phyloP scores from a whole-genome alignment of 2,329 filamentous ascomycete species.

The Thelonectria blattea region DNA sequence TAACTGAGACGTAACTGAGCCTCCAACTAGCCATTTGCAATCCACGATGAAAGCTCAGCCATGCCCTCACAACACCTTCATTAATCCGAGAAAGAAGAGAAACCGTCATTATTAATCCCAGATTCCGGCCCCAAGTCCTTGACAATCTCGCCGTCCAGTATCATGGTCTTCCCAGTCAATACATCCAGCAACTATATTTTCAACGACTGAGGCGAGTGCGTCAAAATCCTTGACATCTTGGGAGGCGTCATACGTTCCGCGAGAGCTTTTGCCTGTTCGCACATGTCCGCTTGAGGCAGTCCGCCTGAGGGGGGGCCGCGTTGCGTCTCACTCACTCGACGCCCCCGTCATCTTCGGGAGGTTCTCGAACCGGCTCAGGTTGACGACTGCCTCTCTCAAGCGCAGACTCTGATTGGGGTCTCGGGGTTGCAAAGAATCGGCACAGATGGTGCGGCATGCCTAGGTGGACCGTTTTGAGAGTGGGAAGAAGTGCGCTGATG shows the following conservation, averaged over 20 bases:
- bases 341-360: slow-evolving; percentile 18
- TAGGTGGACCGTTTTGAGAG: slow-evolving; percentile 26
- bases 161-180: slow-evolving; percentile 28
- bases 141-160: slow-evolving; percentile 25
- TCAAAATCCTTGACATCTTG: slow-evolving; percentile 26
- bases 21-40: too few relatives aligned
- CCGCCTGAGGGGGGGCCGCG: slow-evolving; percentile 7
- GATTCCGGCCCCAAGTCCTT: slow-evolving; percentile 23
- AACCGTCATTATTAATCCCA: not conserved
- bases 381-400: slow-evolving; percentile 20
- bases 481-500: slow-evolving; percentile 24
- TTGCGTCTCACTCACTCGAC: slow-evolving; percentile 3
- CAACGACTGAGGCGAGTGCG: slow-evolving; percentile 21
- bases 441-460: slow-evolving; percentile 30
- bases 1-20: too few relatives aligned
- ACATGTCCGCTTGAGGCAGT: slow-evolving; percentile 21
- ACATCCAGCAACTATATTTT: slow-evolving; percentile 26
- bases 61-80: too few relatives aligned
- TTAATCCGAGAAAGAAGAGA: too few relatives aligned
- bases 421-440: slow-evolving; percentile 24
- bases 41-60: too few relatives aligned
- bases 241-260: slow-evolving; percentile 22
- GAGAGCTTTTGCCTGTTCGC: slow-evolving; percentile 24
- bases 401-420: slow-evolving; percentile 8
- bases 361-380: slow-evolving; percentile 20